These are phyloP conservation scores for Nitzschia sp. DNA, from an alignment of 108 stramenopile genomes.

Conservation along the genomic window DNA sequence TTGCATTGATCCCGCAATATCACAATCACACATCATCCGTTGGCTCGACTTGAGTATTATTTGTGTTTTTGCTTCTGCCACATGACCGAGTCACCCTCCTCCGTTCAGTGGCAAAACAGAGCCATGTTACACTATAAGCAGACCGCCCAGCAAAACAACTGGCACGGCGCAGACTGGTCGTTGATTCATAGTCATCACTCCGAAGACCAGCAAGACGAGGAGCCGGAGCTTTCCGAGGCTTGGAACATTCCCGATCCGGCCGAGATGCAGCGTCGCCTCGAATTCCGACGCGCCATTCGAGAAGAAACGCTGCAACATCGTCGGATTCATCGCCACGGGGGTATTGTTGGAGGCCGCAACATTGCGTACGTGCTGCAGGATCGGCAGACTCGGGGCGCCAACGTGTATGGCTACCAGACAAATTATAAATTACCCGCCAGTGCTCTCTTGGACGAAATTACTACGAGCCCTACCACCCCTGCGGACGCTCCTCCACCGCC, in stretches of 20 bases:
- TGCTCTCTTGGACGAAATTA: not conserved
- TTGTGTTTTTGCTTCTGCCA: too few relatives aligned
- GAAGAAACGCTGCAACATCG: conserved; percentile 42
- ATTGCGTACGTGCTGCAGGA: conserved; percentile 18
- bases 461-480: not conserved
- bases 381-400: conserved; percentile 17
- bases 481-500: not conserved
- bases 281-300: conserved; percentile 27
- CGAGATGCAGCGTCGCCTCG: conserved; percentile 19
- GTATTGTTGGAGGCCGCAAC: conserved; percentile 9
- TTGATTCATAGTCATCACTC: not conserved
- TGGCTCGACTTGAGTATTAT: too few relatives aligned
- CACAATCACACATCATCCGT: too few relatives aligned
- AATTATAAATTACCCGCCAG: not conserved
- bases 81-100: conserved; percentile 15
- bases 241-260: conserved; percentile 23
- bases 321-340: conserved; percentile 23
- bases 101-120: conserved; percentile 18
- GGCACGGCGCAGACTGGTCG: not conserved
- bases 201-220: not conserved
- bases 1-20: too few relatives aligned
- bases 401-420: not conserved
- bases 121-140: not conserved
- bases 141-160: too few relatives aligned
- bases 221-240: conserved; percentile 5